These are phyloP conservation scores for Fistulina hepatica DNA, from an alignment of 1,284 basidiomycete genomes.

Conservation along the genomic window DNA sequence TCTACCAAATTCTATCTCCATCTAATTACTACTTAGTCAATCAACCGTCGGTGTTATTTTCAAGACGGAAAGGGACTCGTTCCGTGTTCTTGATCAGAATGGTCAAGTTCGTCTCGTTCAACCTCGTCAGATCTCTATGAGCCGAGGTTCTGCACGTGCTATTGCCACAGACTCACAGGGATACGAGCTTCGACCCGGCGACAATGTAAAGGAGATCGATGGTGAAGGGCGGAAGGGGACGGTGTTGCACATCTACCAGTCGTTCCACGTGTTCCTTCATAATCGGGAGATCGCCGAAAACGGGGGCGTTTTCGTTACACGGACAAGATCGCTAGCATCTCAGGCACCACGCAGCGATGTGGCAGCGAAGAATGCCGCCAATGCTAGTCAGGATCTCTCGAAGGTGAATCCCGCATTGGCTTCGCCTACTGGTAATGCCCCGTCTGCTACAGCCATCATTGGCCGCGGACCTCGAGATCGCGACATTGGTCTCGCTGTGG, in stretches of 20 bases:
- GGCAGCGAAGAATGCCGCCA: conserved; percentile 70
- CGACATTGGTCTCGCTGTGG: conserved; percentile 73
- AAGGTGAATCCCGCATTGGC: conserved; percentile 88
- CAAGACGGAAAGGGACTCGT: conserved; percentile 92
- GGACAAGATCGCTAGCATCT: conserved; percentile 58
- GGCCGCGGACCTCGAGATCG: conserved; percentile 70
- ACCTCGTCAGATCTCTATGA: conserved; percentile 91
- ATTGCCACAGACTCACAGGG: conserved; percentile 89
- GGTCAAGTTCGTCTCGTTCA: conserved; percentile 84
- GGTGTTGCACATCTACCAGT: conserved; percentile 92
- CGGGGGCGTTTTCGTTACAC: conserved; percentile 88
- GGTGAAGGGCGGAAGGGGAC: conserved; percentile 87
- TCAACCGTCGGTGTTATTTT: conserved; percentile 96
- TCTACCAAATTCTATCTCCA: not conserved
- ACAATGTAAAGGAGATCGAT: conserved; percentile 90
- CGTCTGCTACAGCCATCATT: conserved; percentile 48
- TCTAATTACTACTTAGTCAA: conserved; percentile 36
- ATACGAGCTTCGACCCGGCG: conserved; percentile 73
- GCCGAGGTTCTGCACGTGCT: conserved; percentile 71
- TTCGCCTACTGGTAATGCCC: conserved; percentile 38
- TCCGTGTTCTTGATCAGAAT: conserved; percentile 93
- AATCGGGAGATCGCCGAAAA: conserved; percentile 88
- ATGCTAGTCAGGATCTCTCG: conserved; percentile 61
- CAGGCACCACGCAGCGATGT: conserved; percentile 37
- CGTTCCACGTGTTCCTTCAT: conserved; percentile 89